A percentile compares a stretch with the other conserved stretches of the same genome.
phyloP scores from a whole-genome alignment of 169 alveolate species.

The Blepharisma undulans region DNA sequence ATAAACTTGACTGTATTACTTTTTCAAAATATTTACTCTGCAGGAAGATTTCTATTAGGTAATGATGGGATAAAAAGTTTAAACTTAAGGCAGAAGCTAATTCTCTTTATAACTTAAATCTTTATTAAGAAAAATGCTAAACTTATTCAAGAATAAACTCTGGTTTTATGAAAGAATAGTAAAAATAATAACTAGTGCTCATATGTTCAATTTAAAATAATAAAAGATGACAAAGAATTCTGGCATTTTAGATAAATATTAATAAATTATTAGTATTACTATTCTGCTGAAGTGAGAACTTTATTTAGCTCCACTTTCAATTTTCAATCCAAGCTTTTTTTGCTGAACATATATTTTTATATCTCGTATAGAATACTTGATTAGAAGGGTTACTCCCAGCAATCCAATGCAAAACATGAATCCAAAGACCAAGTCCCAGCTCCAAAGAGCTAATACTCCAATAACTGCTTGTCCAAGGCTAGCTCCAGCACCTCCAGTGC shows the following conservation, averaged over 20 bases:
- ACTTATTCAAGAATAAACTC: too few relatives aligned
- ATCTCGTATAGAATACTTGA: neutral
- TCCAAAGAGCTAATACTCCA: neutral
- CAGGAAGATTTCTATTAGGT: too few relatives aligned
- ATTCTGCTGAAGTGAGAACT: neutral
- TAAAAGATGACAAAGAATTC: neutral
- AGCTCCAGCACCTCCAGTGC: slow-evolving; percentile 40
- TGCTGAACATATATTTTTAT: neutral
- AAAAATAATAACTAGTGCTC: too few relatives aligned
- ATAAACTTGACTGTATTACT: too few relatives aligned
- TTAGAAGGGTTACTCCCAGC: neutral
- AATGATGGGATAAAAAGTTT: too few relatives aligned
- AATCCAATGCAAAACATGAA: slow-evolving; percentile 14
- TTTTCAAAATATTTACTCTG: neutral
- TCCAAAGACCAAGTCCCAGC: slow-evolving; percentile 17
- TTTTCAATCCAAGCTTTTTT: neutral
- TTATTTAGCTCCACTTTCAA: neutral
- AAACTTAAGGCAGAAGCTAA: too few relatives aligned
- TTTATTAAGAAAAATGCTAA: too few relatives aligned
- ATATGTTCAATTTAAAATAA: neutral
- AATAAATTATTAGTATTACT: too few relatives aligned
- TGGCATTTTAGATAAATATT: neutral
- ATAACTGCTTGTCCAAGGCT: neutral
- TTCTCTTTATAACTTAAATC: too few relatives aligned
- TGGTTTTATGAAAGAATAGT: too few relatives aligned